phyloP scores from a whole-genome alignment of 805 yeast genomes.

The Candida golubevii region DNA sequence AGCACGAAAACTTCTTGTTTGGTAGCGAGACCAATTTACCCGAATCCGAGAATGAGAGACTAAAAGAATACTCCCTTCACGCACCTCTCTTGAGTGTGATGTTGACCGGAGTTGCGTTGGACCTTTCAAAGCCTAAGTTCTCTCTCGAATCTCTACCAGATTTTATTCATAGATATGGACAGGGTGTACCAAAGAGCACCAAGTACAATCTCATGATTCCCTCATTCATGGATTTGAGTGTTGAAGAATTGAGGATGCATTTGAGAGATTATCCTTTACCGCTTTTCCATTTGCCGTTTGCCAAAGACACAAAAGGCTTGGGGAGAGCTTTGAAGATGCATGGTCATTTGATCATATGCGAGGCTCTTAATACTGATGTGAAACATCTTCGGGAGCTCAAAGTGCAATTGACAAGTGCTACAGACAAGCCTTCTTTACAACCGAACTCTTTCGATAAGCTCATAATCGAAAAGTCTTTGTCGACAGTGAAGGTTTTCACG shows the following conservation, averaged over 20 bases:
- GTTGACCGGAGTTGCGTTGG: constrained; percentile 25
- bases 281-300: constrained; percentile 62
- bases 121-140: constrained; percentile 26
- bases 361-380: constrained; percentile 48
- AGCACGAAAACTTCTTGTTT: constrained; percentile 27
- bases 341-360: constrained; percentile 70
- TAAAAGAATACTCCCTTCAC: constrained; percentile 27
- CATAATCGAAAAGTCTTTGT: constrained; percentile 67
- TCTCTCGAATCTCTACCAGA: constrained; percentile 41
- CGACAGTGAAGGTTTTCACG: constrained; percentile 69
- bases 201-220: constrained; percentile 69
- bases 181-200: constrained; percentile 74
- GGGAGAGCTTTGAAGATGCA: constrained; percentile 29
- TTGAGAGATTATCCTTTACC: constrained; percentile 87
- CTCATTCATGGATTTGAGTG: constrained; percentile 47
- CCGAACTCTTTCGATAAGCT: constrained; percentile 27
- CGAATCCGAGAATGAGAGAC: constrained; percentile 19
- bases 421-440: constrained; percentile 27
- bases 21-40: constrained; percentile 28
- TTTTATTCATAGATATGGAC: constrained; percentile 71
- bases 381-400: constrained; percentile 55
- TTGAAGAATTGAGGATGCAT: constrained; percentile 64
- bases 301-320: constrained; percentile 18
- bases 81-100: constrained; percentile 35
- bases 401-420: constrained; percentile 55